A percentile compares a stretch with the other conserved stretches of the same genome.
These are phyloP conservation scores for Moniliophthora roreri DNA, from an alignment of 1,284 basidiomycete genomes.

Conservation along the genomic window DNA sequence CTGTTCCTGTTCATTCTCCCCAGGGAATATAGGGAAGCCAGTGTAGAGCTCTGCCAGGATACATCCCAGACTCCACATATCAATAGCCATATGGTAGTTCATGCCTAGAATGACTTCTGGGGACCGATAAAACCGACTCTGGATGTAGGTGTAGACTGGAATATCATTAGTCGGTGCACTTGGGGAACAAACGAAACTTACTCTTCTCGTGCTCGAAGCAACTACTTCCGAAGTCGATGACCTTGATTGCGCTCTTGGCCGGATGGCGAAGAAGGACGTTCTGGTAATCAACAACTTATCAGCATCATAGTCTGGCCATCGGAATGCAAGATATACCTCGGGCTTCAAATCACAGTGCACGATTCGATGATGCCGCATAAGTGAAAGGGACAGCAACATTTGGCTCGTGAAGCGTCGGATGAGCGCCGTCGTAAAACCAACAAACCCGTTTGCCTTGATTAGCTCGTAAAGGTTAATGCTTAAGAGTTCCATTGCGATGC, in stretches of 20 bases:
- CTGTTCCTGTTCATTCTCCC: constrained; percentile 99
- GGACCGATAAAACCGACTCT: constrained; percentile 96
- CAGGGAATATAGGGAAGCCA: constrained; percentile 99
- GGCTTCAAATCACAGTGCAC: constrained; percentile 99
- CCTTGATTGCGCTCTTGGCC: constrained; percentile 94
- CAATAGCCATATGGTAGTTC: constrained; percentile 95
- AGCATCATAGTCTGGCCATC: not conserved
- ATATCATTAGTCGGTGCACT: constrained; percentile 18
- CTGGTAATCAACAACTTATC: constrained; percentile 38
- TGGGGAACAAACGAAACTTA: constrained; percentile 37
- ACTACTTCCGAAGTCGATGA: constrained; percentile 99
- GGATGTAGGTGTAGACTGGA: constrained; percentile 95
- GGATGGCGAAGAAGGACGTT: constrained; percentile 96
- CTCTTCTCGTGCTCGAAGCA: constrained; percentile 99
- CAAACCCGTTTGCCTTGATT: constrained; percentile 98
- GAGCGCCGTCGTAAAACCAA: constrained; percentile 92
- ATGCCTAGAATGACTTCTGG: constrained; percentile 92
- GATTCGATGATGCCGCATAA: constrained; percentile 96
- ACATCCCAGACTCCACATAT: constrained; percentile 98
- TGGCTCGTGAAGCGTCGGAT: constrained; percentile 97
- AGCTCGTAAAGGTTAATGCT: constrained; percentile 99
- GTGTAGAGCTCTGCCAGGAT: constrained; percentile 98
- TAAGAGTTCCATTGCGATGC: constrained; percentile 97
- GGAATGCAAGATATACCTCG: constrained; percentile 55
- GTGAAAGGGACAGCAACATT: constrained; percentile 86